Conservation (phyloP, 1,284 basidiomycete genomes). For the Trametes hirsuta region DNA sequence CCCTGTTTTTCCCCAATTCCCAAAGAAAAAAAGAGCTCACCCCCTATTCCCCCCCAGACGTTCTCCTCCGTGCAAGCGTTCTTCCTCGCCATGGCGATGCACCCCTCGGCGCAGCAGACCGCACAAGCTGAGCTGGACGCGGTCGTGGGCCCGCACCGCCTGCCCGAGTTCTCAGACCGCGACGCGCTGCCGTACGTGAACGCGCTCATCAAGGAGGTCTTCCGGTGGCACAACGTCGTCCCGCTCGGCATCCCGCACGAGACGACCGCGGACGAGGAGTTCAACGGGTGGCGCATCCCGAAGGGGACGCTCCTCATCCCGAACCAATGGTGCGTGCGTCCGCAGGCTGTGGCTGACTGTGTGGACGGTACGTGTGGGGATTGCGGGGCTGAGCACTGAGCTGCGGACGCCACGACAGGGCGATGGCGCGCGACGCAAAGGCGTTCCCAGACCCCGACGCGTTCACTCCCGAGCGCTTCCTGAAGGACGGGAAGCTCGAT, state of each 20-base stretch:
- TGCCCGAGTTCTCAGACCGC: constrained; percentile 36
- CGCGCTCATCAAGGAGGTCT: constrained; percentile 37
- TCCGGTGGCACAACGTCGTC: constrained; percentile 33
- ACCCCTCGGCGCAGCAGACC: constrained; percentile 31
- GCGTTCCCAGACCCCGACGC: constrained; percentile 22
- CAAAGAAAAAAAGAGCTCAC: neutral
- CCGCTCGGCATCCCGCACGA: constrained; percentile 19
- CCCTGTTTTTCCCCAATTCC: neutral
- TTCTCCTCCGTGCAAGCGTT: constrained; percentile 20
- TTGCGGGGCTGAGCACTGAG: too few species aligned
- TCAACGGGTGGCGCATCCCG: constrained; percentile 26
- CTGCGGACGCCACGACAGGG: constrained; percentile 3
- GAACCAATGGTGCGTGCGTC: constrained; percentile 12
- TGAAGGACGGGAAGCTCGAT: constrained; percentile 22
- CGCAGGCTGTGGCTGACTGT: neutral
- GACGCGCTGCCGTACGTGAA: constrained; percentile 33
- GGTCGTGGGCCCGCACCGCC: constrained; percentile 31
- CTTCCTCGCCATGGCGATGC: constrained; percentile 34
- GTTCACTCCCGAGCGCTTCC: constrained; percentile 26
- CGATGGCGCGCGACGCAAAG: constrained; percentile 20
- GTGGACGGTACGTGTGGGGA: too few species aligned
- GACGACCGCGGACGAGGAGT: constrained; percentile 21
- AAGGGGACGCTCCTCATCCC: constrained; percentile 20
- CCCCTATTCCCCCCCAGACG: constrained; percentile 1
- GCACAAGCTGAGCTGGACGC: constrained; percentile 37